phyloP scores from a whole-genome alignment of 2,329 filamentous ascomycete species.

The Epichloe coenophiala region DNA sequence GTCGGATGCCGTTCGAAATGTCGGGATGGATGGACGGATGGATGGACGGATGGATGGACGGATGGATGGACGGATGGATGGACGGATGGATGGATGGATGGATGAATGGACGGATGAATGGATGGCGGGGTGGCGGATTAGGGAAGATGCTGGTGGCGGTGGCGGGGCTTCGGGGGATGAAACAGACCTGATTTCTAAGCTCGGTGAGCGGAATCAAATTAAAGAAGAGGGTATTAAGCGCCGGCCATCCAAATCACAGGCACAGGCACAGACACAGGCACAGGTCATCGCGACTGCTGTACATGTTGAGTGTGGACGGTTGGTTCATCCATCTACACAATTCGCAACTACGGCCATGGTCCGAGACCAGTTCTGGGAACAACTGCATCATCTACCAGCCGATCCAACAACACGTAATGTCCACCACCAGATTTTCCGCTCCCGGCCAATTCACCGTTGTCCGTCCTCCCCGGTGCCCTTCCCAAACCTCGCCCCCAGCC shows the following conservation, averaged over 20 bases:
- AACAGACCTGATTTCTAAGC: slow-evolving; percentile 10
- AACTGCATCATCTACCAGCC: no score
- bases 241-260: no score
- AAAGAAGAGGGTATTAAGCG: no score
- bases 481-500: slow-evolving; percentile 61
- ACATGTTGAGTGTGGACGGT: background rate
- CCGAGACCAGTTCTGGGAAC: background rate
- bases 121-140: no score
- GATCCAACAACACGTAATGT: no score
- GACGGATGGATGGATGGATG: background rate
- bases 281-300: background rate
- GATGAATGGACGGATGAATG: background rate
- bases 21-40: background rate
- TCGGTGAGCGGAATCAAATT: background rate
- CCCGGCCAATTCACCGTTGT: slow-evolving; percentile 7
- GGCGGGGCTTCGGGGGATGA: no score
- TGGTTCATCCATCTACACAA: background rate
- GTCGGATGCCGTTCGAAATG: background rate
- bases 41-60: background rate
- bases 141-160: no score
- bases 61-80: background rate
- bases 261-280: no score
- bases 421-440: no score
- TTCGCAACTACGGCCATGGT: background rate
- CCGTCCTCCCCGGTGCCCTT: slow-evolving; percentile 34